These are phyloP conservation scores for Claviceps sp. DNA, from an alignment of 2,329 filamentous ascomycete genomes.

Conservation along the genomic window DNA sequence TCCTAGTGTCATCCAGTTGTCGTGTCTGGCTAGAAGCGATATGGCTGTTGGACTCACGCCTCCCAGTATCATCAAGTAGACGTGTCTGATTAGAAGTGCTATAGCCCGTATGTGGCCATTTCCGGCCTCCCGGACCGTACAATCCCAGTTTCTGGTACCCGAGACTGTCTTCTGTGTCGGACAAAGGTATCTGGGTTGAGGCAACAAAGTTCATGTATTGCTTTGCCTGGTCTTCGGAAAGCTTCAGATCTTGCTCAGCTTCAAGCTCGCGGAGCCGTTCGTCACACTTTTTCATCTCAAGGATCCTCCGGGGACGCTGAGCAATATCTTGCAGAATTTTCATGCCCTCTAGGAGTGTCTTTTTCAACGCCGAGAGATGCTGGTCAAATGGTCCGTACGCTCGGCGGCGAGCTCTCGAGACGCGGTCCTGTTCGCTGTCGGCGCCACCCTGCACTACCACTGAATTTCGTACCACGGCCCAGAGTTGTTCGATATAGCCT, in stretches of 20 bases:
- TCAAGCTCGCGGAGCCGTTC: background rate
- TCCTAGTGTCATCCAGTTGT: background rate
- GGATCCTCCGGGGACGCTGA: background rate
- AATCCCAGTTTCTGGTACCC: background rate
- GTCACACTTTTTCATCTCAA: background rate
- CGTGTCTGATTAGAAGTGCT: background rate
- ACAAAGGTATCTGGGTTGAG: conserved; percentile 5
- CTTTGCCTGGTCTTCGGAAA: conserved; percentile 1
- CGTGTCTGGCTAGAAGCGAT: background rate
- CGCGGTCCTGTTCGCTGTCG: background rate
- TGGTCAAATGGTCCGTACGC: background rate
- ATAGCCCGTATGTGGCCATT: too few relatives aligned
- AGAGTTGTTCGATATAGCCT: conserved; percentile 2
- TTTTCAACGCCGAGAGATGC: background rate
- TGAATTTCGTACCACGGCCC: background rate
- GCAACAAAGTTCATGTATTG: conserved; percentile 9
- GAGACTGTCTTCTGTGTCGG: background rate
- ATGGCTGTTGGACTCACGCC: too few relatives aligned
- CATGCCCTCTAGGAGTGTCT: background rate
- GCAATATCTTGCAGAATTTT: background rate
- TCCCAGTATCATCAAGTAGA: background rate
- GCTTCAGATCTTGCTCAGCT: conserved; percentile 1
- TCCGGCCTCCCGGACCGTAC: background rate
- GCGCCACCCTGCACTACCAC: background rate
- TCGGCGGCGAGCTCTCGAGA: background rate